phyloP scores from a whole-genome alignment of 805 yeast species.

The Komagataella mondaviorum region DNA sequence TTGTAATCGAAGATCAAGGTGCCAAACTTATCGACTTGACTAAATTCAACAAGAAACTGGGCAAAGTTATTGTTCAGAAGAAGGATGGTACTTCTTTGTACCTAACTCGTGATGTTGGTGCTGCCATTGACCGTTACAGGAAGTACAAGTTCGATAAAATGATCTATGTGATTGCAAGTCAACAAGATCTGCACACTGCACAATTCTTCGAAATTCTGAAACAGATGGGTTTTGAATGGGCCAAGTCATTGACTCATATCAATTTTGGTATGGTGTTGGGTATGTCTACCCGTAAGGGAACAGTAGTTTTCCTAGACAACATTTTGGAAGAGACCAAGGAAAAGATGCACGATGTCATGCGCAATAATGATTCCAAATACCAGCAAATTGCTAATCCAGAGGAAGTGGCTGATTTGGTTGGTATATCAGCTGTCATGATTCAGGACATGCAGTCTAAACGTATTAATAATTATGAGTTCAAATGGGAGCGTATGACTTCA shows the following conservation, averaged over 20 bases:
- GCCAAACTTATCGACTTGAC: slow-evolving; percentile 81
- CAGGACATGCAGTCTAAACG: slow-evolving; percentile 99
- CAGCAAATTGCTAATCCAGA: slow-evolving; percentile 92
- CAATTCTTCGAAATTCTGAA: slow-evolving; percentile 92
- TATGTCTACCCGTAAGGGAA: slow-evolving; percentile 97
- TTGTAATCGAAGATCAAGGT: slow-evolving; percentile 80
- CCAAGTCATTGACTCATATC: slow-evolving; percentile 59
- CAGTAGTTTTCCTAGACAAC: slow-evolving; percentile 93
- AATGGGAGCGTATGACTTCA: slow-evolving; percentile 96
- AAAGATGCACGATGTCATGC: slow-evolving; percentile 94
- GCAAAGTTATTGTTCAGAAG: slow-evolving; percentile 85
- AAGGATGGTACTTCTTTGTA: slow-evolving; percentile 92
- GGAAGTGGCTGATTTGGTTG: slow-evolving; percentile 86
- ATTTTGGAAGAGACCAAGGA: slow-evolving; percentile 89
- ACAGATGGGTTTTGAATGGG: slow-evolving; percentile 85
- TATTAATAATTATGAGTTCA: slow-evolving; percentile 88
- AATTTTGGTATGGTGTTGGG: slow-evolving; percentile 98
- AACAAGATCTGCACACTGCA: slow-evolving; percentile 88
- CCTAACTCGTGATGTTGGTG: slow-evolving; percentile 93
- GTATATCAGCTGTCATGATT: slow-evolving; percentile 95
- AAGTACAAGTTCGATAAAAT: slow-evolving; percentile 82
- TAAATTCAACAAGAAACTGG: slow-evolving; percentile 71
- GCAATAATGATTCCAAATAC: slow-evolving; percentile 79
- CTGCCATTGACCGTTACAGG: slow-evolving; percentile 82
- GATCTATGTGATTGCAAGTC: slow-evolving; percentile 92